Conservation (phyloP, 345 rosid species). For the Eutrema heterophyllum region DNA sequence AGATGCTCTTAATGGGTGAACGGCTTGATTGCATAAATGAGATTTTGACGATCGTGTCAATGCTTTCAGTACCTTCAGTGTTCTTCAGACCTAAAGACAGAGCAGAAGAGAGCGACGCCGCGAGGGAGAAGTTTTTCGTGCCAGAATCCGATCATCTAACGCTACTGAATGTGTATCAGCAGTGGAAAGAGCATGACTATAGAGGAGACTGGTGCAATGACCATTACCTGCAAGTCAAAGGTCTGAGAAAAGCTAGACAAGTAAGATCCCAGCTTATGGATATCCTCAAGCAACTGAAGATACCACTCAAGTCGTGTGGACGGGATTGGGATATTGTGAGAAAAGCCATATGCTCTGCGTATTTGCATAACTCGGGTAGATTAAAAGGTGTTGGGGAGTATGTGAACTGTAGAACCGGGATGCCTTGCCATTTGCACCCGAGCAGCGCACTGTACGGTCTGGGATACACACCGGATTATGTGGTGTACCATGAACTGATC, state of each 20-base stretch:
- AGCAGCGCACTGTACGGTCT: constrained; percentile 89
- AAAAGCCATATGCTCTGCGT: constrained; percentile 89
- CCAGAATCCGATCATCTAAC: constrained; percentile 96
- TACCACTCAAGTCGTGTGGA: constrained; percentile 72
- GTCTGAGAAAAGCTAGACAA: constrained; percentile 80
- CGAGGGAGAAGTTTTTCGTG: constrained; percentile 83
- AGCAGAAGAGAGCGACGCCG: constrained; percentile 93
- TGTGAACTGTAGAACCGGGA: constrained; percentile 76
- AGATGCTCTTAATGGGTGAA: constrained; percentile 97
- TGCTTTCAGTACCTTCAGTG: constrained; percentile 98
- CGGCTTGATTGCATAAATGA: constrained; percentile 71
- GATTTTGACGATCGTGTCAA: constrained; percentile 94
- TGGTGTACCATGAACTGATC: constrained; percentile 87
- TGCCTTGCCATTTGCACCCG: constrained; percentile 94
- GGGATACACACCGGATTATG: constrained; percentile 81
- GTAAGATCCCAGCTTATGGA: constrained; percentile 96
- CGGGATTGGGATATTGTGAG: constrained; percentile 71
- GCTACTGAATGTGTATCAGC: constrained; percentile 74
- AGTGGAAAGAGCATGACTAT: constrained; percentile 91
- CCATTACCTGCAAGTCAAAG: constrained; percentile 83
- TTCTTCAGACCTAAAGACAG: constrained; percentile 96
- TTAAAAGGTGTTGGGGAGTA: constrained; percentile 96
- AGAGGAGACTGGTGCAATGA: constrained; percentile 95
- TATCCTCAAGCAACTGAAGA: constrained; percentile 76
- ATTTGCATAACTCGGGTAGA: constrained; percentile 90